Base-by-base conservation (phyloP, 2,329 filamentous ascomycete species). In the Cercospora zeina region DNA sequence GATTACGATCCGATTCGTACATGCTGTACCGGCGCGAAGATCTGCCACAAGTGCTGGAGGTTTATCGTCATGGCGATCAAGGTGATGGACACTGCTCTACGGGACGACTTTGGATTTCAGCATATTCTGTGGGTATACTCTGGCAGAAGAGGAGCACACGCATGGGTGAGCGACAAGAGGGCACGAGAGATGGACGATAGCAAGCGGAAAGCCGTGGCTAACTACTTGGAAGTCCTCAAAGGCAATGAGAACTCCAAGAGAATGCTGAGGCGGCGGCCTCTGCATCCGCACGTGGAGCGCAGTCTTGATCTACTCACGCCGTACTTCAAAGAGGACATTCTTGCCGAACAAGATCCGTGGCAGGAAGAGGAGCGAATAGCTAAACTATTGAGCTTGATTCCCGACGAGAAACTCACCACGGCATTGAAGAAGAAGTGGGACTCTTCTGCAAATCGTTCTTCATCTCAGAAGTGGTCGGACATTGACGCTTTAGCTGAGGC, bases 121-220 rank as follows among this genome's bases (percentile, higher is more conserved):
- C 93, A 99, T 77, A 93, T 99, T 72, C 83, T 99, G 76, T 99
- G 95, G 95, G 93, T 99, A 6, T 99, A 99, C 77, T 99, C 95
- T 0, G 95, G 95, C 69, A 89, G 95, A 77, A 87, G 95, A 83
- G 95, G 95, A 79, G 93, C 90, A 31, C 95, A 99, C 86, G 95
- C 95, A 5, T 99, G 95, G 95, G 90, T 99, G 10, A 97, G 93
- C 74, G 95, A 99, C 75, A 90, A 89, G 73, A 87, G 88, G 61
- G 95, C 93, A 0, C 85, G 95, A 61, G 83, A 83, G 34, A 85
- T 99, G 80, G 89, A 96, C 67, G 95, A 99, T 71, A 85, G 89
- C 69, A 92, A 90, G 77, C 85, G 95, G 59, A 87, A 87, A 68
- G 90, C 93, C 0, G 88, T 99, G 64, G 91, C 91, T 0, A 88